These are phyloP conservation scores for Podospora tetraspora DNA, from an alignment of 495 filamentous ascomycete species.

Conservation along the genomic window DNA sequence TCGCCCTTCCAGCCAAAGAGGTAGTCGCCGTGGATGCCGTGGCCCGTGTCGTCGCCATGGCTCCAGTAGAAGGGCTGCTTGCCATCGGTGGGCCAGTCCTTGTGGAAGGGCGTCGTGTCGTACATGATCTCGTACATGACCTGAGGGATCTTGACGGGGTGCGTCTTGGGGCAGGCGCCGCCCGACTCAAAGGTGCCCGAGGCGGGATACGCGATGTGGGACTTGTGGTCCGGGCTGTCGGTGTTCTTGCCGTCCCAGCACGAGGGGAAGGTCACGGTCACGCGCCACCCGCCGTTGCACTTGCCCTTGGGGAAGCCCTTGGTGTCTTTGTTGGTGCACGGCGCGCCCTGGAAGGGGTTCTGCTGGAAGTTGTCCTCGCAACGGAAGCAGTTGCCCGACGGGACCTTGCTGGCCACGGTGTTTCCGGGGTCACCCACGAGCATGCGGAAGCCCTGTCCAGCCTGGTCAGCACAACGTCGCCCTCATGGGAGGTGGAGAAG, in stretches of 20 bases:
- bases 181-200: constrained; percentile 36
- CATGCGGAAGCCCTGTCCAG: constrained; percentile 47
- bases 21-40: constrained; percentile 27
- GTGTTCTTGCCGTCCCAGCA: constrained; percentile 55
- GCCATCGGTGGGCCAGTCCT: constrained; percentile 41
- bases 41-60: constrained; percentile 22
- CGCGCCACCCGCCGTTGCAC: constrained; percentile 43
- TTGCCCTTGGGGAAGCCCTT: constrained; percentile 39
- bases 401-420: constrained; percentile 29
- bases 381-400: constrained; percentile 41
- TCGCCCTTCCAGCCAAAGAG: constrained; percentile 39
- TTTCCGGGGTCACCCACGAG: constrained; percentile 44
- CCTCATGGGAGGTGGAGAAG: constrained; percentile 1
- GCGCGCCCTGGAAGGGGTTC: constrained; percentile 33
- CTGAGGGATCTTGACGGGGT: constrained; percentile 44
- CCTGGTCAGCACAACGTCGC: constrained; percentile 8
- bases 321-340: constrained; percentile 27
- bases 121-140: constrained; percentile 47
- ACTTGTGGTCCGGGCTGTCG: constrained; percentile 49
- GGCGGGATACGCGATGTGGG: constrained; percentile 41
- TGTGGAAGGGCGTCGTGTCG: constrained; percentile 44
- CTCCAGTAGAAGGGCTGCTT: constrained; percentile 38
- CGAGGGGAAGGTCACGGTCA: constrained; percentile 47
- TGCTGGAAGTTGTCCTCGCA: constrained; percentile 35
- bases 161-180: constrained; percentile 42